Evolutionary conservation across 768 basidiomycete genomes (phyloP).

Genomic region (Boletus sensibilis): DNA sequence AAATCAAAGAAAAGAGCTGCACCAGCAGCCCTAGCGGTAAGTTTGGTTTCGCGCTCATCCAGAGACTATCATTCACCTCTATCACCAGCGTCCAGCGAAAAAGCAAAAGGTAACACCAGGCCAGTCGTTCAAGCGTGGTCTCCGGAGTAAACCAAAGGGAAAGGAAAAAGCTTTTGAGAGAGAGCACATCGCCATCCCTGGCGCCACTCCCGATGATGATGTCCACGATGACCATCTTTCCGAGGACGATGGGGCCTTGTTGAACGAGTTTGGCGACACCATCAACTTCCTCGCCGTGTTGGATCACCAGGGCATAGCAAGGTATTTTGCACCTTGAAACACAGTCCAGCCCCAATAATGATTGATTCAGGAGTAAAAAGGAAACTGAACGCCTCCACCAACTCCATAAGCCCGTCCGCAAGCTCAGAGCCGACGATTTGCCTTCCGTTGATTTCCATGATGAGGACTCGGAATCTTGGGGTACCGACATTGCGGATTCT

Average conservation of each 20-base stretch:
- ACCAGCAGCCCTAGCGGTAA: conserved; percentile 31
- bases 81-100: conserved; percentile 48
- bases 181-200: conserved; percentile 62
- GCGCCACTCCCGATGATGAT: conserved; percentile 1
- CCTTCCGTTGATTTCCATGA: conserved; percentile 69
- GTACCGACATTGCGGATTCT: conserved; percentile 42
- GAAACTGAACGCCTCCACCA: conserved; percentile 72
- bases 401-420: conserved; percentile 56
- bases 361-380: conserved; percentile 69
- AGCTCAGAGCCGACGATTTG: conserved; percentile 52
- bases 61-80: neutral
- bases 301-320: conserved; percentile 77
- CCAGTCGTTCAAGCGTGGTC: conserved; percentile 17
- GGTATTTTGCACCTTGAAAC: conserved; percentile 44
- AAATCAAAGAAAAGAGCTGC: conserved; percentile 36
- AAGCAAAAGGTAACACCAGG: conserved; percentile 53
- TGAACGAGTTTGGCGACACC: conserved; percentile 62
- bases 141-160: conserved; percentile 40
- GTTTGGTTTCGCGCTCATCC: neutral
- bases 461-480: conserved; percentile 54
- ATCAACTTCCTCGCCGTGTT: conserved; percentile 66
- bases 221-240: conserved; percentile 46
- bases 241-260: conserved; percentile 67
- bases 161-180: conserved; percentile 64
- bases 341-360: conserved; percentile 1